A percentile compares a stretch with the other conserved stretches of the same genome.
Evolutionary conservation across 441 rosid genomes (phyloP).

Genomic region (Melastoma candidum): DNA sequence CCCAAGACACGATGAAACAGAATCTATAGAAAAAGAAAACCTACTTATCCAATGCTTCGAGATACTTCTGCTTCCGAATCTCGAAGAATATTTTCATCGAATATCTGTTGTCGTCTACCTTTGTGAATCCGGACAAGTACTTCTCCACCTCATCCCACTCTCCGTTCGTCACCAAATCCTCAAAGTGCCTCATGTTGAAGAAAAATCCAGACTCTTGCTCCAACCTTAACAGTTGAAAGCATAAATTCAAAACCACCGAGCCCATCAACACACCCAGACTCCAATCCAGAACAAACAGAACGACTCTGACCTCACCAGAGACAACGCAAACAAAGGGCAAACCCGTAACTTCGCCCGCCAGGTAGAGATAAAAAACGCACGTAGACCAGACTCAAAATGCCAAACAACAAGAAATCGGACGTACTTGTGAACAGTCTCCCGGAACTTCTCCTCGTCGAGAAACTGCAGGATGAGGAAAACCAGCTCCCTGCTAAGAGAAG

Average conservation of each 20-base stretch:
- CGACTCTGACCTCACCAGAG: not conserved
- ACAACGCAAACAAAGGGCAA: not conserved
- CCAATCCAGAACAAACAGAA: not conserved
- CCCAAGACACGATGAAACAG: constrained; percentile 5
- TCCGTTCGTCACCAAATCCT: constrained; percentile 76
- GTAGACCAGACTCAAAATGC: not conserved
- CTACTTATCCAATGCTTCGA: constrained; percentile 75
- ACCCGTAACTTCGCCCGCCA: not conserved
- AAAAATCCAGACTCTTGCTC: constrained; percentile 81
- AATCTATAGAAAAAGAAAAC: not conserved
- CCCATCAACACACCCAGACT: constrained; percentile 7
- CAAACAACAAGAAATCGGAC: constrained; percentile 3
- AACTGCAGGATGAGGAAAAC: constrained; percentile 80
- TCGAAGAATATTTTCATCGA: constrained; percentile 88
- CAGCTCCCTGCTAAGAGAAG: constrained; percentile 68
- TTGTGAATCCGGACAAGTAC: constrained; percentile 73
- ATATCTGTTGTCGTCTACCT: constrained; percentile 74
- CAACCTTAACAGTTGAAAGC: constrained; percentile 25
- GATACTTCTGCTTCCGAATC: constrained; percentile 76
- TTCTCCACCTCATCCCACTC: constrained; percentile 91
- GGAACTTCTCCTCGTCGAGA: constrained; percentile 78
- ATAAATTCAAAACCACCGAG: constrained; percentile 1
- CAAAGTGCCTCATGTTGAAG: constrained; percentile 70
- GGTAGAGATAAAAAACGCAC: not conserved
- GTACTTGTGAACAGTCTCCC: constrained; percentile 62